A percentile compares a stretch with the other conserved stretches of the same genome.
Conservation (phyloP, 129 eudicot species). For the Helianthus annuus region DNA sequence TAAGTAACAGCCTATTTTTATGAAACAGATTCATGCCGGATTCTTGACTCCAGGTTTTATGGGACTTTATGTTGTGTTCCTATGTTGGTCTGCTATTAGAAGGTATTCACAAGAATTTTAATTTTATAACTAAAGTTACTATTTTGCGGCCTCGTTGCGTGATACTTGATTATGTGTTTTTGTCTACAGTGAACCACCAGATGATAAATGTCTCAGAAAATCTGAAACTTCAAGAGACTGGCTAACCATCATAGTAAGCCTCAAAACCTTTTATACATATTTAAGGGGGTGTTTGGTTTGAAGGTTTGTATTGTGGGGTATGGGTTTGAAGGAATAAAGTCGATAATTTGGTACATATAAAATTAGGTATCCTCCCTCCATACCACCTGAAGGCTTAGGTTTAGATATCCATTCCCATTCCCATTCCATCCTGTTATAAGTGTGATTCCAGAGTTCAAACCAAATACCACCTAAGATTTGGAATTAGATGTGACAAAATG, state of each 20-base stretch:
- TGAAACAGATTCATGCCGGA: constrained; percentile 60
- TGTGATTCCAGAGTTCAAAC: too few relatives aligned
- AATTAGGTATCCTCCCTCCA: constrained; percentile 1
- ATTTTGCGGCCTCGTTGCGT: constrained; percentile 9
- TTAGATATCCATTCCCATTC: background rate
- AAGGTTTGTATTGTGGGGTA: background rate
- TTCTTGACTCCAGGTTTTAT: constrained; percentile 80
- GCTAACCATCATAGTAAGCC: constrained; percentile 77
- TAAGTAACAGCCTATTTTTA: background rate
- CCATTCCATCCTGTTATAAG: background rate
- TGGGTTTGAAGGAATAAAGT: background rate
- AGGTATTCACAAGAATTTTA: constrained; percentile 38
- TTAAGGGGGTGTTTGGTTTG: constrained; percentile 2
- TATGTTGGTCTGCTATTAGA: constrained; percentile 95
- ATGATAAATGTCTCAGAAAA: constrained; percentile 59
- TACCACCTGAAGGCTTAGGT: background rate
- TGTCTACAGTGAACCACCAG: constrained; percentile 73
- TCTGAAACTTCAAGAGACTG: constrained; percentile 65
- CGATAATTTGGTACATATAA: background rate
- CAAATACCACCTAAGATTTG: too few relatives aligned
- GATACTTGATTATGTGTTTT: constrained; percentile 11
- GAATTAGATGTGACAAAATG: too few relatives aligned
- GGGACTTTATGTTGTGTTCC: constrained; percentile 82
- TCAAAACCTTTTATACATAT: background rate
- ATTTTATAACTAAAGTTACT: background rate